phyloP scores from a whole-genome alignment of 2,329 filamentous ascomycete genomes.

The Cercospora berteroae region DNA sequence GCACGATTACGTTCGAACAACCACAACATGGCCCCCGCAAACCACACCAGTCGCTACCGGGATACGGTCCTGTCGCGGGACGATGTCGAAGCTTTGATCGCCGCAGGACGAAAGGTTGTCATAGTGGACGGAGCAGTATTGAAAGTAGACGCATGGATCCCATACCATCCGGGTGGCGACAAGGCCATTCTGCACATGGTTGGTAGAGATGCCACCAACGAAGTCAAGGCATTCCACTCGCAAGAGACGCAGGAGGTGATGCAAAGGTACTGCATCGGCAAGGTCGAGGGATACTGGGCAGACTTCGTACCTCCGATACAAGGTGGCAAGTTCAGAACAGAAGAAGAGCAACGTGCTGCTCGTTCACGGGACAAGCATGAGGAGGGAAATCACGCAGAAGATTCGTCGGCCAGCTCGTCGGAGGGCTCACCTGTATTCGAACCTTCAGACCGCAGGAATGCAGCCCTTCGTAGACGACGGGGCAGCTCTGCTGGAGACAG shows the following conservation, averaged over 20 bases:
- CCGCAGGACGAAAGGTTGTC: conserved; percentile 73
- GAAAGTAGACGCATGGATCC: conserved; percentile 84
- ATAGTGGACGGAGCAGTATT: conserved; percentile 79
- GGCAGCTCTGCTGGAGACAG: conserved; percentile 35
- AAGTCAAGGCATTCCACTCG: conserved; percentile 93
- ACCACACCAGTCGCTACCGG: conserved; percentile 23
- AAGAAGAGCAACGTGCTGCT: conserved; percentile 39
- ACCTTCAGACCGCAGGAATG: conserved; percentile 40
- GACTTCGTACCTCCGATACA: conserved; percentile 93
- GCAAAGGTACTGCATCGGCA: conserved; percentile 78
- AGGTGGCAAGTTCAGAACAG: conserved; percentile 70
- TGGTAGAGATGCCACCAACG: conserved; percentile 69
- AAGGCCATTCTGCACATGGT: conserved; percentile 93
- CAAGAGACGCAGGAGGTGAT: conserved; percentile 71
- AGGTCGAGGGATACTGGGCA: conserved; percentile 74
- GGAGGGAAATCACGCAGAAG: conserved; percentile 32
- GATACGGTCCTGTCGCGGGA: conserved; percentile 31
- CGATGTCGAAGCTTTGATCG: conserved; percentile 74
- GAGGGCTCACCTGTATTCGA: conserved; percentile 61
- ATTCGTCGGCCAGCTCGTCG: conserved; percentile 55
- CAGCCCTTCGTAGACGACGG: conserved; percentile 39
- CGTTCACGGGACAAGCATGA: conserved; percentile 24
- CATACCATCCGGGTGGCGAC: conserved; percentile 87
- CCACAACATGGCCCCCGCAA: conserved; percentile 21
- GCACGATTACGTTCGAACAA: not conserved